Base-by-base conservation (phyloP, 192 early-diverging fungal genomes). In the Coemansia aciculifera region DNA sequence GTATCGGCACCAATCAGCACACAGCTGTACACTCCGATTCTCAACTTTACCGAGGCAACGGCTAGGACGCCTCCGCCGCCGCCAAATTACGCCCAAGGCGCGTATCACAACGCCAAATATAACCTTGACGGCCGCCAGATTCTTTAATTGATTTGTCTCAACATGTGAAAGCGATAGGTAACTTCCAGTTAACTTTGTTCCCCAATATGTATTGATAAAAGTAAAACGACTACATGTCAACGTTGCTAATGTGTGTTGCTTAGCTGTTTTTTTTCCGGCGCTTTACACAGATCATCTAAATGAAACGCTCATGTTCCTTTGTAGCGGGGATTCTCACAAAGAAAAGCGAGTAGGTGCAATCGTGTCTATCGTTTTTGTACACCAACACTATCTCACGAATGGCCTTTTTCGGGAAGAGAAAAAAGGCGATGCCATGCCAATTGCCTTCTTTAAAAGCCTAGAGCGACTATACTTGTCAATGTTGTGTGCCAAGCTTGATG, bases 271-370 rank as follows among this genome's bases (percentile, higher is more conserved):
- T 44, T 44, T 44, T 3, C 4, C 13, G 42, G 42, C 34, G 6
- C 34, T 6, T 36, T 36, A 8, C 8, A 36, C 34, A 36, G 34
- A 36, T 15, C 17, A 17, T 44, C 42, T n/a, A 5, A 5, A 13
- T 17, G 5, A 17, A n/a, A 27, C 27, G 2, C 27, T 27, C 27
- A 27, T 27, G 42, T 5, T 44, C 42, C 51, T 54, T 54, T 54
- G 51, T 54, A 27, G 51, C 51, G 10, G 24, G 27, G 51, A 9
- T 57, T 32, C 51, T 10, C 54, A 57, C 54, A 57, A 57, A 54
- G 51, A 23, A 49, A 8, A 19, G 5, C 21, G 6, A 19, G 1
- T 13, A 29, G 51, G 9, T 24, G 27, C 2, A 54, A 23, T n/a
- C 4, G 51, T 24, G 51, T 29, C 9, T 29, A 54, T 54, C 51